These are phyloP conservation scores for Exidia glandulosa DNA, from an alignment of 768 basidiomycete genomes.

Conservation along the genomic window DNA sequence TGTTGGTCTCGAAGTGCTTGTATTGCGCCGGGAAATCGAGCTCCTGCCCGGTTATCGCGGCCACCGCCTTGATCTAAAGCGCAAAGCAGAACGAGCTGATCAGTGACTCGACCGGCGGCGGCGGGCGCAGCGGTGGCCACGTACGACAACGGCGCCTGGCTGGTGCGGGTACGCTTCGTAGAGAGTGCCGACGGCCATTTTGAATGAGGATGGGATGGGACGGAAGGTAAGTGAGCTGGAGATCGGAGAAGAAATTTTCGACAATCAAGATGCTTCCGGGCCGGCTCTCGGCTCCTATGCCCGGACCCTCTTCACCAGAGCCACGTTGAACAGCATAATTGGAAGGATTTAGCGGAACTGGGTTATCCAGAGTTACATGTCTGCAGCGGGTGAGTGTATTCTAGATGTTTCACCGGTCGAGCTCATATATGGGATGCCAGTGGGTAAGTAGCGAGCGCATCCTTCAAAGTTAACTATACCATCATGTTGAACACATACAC, in stretches of 20 bases:
- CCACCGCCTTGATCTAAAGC: conserved; percentile 39
- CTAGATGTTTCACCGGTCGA: too few species aligned
- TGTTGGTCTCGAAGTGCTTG: conserved; percentile 54
- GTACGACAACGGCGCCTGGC: neutral
- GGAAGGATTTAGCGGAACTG: too few species aligned
- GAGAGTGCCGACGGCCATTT: conserved; percentile 7
- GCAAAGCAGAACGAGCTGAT: neutral
- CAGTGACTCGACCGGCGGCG: neutral
- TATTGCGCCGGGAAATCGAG: conserved; percentile 44
- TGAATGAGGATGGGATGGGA: neutral
- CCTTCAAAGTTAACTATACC: too few species aligned
- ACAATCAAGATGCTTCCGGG: neutral
- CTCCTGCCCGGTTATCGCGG: conserved; percentile 48
- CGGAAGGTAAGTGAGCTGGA: neutral
- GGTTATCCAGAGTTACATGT: too few species aligned
- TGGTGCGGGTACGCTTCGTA: conserved; percentile 1
- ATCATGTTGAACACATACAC: too few species aligned
- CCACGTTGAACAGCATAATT: too few species aligned
- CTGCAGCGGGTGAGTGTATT: too few species aligned
- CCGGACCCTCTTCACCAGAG: too few species aligned
- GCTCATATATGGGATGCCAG: too few species aligned
- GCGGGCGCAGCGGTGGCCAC: neutral
- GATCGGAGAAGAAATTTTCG: neutral
- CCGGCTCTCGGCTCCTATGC: too few species aligned
- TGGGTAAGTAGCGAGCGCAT: too few species aligned